Conservation (phyloP, 805 yeast species). For the Maudiozyma bulderi region DNA sequence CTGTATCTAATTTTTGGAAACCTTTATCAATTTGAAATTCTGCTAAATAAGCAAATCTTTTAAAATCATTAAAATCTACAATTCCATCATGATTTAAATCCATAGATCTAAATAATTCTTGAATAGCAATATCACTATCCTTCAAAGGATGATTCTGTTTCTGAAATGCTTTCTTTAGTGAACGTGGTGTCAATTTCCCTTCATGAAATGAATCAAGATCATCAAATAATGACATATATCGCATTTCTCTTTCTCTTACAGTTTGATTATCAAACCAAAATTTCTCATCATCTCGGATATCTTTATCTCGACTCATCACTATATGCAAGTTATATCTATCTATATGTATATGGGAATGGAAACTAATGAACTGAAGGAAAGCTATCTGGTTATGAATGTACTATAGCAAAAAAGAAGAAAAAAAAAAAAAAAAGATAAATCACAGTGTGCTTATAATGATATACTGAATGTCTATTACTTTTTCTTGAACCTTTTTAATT, state of each 20-base stretch:
- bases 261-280: slow-evolving; percentile 5
- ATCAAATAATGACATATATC: slow-evolving; percentile 35
- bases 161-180: slow-evolving; percentile 33
- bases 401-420: too few species aligned
- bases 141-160: slow-evolving; percentile 55
- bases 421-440: too few species aligned
- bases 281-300: neutral
- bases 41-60: slow-evolving; percentile 52
- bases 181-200: slow-evolving; percentile 31
- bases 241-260: slow-evolving; percentile 17
- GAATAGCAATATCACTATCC: slow-evolving; percentile 48
- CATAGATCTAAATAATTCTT: slow-evolving; percentile 47
- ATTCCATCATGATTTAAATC: slow-evolving; percentile 47
- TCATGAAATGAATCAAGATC: slow-evolving; percentile 34
- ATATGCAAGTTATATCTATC: neutral
- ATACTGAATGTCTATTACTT: too few species aligned
- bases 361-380: too few species aligned
- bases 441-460: too few species aligned
- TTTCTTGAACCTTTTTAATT: too few species aligned
- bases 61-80: slow-evolving; percentile 58
- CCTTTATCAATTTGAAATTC: slow-evolving; percentile 65
- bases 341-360: neutral
- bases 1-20: slow-evolving; percentile 56
- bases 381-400: too few species aligned
- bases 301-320: slow-evolving; percentile 2